Evolutionary conservation across 495 filamentous ascomycete genomes (phyloP), one percentile per base, ranked within the genome.

Genomic region (Aspergillus bertholletiae): DNA sequence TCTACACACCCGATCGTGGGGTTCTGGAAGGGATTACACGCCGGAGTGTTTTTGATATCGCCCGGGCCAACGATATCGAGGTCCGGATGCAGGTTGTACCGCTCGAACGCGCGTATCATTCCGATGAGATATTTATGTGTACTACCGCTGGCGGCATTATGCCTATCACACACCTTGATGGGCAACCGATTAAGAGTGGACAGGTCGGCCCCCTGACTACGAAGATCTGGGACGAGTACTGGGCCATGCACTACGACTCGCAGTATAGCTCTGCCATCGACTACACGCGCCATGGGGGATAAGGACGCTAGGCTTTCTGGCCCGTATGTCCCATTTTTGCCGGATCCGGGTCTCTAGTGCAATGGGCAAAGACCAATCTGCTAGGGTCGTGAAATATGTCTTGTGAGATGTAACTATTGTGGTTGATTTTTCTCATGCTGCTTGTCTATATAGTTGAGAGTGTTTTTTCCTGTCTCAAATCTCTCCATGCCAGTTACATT

Each of bases 101-200:
- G 2, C 53, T 67, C 0, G 50, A 71, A 28, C 15, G 65, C 45
- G 61, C 60, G 0, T 74, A 73, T 37, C 45, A 57, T 4, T 57
- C 45, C 4, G 71, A 74, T 50, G 71, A 74, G 60, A 57, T 69
- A 2, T 70, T 74, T 21, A 70, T 73, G 66, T 70, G 66, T 45
- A 73, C 69, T 1, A 73, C 71, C 9, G 71, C 71, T 13, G 71
- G 71, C 0, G 71, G 71, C 8, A 68, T 74, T 27, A 72, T 74
- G 72, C 70, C 70, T 0, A 72, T 73, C 24, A 72, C 70, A 13
- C 45, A 7, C 7, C 57, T 74, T 13, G 72, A 74, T 58, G 72
- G 65, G 4, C 47, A 61, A 21, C 62, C 68, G 0, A 62, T 74
- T 3, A 66, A 59, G 13, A 65, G 60, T 39, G 72, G 72, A 5